Base-by-base conservation (phyloP, 352 stramenopile species). In the Phytophthora uliginosa region DNA sequence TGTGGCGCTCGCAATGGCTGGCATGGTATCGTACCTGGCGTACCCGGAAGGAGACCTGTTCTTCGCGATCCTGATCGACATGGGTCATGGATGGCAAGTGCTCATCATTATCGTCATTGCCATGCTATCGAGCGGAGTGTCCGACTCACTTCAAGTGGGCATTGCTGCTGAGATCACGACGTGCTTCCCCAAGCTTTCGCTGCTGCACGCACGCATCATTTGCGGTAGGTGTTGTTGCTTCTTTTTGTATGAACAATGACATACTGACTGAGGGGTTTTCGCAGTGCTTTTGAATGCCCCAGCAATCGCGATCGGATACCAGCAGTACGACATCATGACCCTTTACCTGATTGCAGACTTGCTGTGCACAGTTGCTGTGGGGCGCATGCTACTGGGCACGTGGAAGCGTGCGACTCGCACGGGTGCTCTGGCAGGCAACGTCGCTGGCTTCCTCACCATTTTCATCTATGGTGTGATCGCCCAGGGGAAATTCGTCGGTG, bases 341-440 rank as follows among this genome's bases (percentile, higher is more conserved):
- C 77, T 92, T 15, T 90, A 90, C 66, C 65, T 92, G 38, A 92
- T 92, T 36, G 82, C 85, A 10, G 85, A 92, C 48, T 59, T 92
- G 72, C 72, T 92, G 10, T 92, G 85, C 62, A 89, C 85, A 22
- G 79, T 80, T 31, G 83, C 85, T 0, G 78, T 92, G 26, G 85
- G 85, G 0, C 85, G 83, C 3, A 90, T 92, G 79, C 76, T 92
- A 24, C 74, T 92, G 0, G 83, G 77, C 3, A 66, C 70, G 20
- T 92, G 85, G 85, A 73, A 78, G 53, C 77, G 78, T 12, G 68
- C 81, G 38, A 76, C 85, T 54, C 55, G 63, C 22, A 24, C 28
- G 7, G 85, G 77, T n/a, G 82, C 81, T 8, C 59, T 87, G 17
- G 67, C 75, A 3, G 85, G 85, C 12, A 89, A 72, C 33, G 66